Conservation (phyloP, 345 rosid species). For the Salix suchowensis region DNA sequence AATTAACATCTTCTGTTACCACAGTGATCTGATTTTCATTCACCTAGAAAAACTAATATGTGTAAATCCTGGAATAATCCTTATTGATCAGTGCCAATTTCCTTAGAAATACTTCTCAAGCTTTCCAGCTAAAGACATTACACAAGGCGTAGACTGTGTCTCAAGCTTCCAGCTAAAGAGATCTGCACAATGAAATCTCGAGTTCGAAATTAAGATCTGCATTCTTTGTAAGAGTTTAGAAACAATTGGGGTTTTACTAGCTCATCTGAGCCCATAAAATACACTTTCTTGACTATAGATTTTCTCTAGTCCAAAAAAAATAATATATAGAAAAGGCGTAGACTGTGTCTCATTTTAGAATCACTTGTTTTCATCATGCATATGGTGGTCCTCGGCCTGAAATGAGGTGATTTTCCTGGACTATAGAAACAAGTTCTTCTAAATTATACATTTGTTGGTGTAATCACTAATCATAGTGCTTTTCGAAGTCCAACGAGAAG, state of each 20-base stretch:
- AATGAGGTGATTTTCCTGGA: neutral
- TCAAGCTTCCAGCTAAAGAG: neutral
- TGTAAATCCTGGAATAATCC: neutral
- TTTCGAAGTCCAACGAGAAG: neutral
- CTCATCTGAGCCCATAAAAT: no score
- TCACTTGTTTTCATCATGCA: no score
- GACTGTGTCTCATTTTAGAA: neutral
- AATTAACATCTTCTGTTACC: neutral
- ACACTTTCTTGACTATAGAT: no score
- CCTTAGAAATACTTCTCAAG: neutral
- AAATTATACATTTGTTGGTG: neutral
- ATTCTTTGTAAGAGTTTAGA: no score
- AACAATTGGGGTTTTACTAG: accelerated
- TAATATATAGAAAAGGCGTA: neutral
- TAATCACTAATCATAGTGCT: neutral
- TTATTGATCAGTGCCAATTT: neutral
- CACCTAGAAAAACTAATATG: neutral
- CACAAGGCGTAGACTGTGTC: neutral
- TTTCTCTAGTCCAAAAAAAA: accelerated
- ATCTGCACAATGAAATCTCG: no score
- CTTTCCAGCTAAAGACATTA: neutral
- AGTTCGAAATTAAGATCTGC: accelerated
- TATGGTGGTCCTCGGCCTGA: neutral
- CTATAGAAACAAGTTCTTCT: neutral
- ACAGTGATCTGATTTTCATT: neutral